Evolutionary conservation across 352 stramenopile genomes (phyloP), one percentile per base, ranked within the genome.

Genomic region (Pythium myriotylum): DNA sequence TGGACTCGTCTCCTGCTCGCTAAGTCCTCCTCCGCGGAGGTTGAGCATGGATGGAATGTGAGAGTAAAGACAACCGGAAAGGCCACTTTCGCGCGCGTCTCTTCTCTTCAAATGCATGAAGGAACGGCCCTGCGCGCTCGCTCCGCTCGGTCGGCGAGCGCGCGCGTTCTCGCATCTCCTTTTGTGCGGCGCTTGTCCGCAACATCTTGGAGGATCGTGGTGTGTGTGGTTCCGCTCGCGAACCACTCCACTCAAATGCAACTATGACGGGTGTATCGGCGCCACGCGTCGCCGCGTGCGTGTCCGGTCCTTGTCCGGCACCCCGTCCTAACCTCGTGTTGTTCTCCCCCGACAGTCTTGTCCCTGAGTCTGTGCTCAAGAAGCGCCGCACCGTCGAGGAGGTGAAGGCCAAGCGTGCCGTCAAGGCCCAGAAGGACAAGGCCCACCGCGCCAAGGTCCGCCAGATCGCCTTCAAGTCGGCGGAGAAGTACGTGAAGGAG

Each of bases 401-500:
- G 72, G 85, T 96, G 57, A 94, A 94, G 82, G 85, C 82, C 67
- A 94, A 96, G 77, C 86, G 85, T 59, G 61, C 63, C 19, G 82
- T 80, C 43, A 93, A 93, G 76, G 84, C 80, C 46, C 68, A 77
- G 39, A 81, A 86, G 22, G 72, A 91, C 58, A 91, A 91, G 81
- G 73, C 84, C 23, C 85, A 94, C 84, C 81, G 86, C 72, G 85
- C 88, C 70, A 91, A 94, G 74, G 86, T 94, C 55, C 84, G 84
- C 67, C 79, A 92, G 73, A 94, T 94, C 67, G 86, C 86, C 40
- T 97, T 98, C 79, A 97, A 97, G 74, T 93, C 88, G 52, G 96
- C 97, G n/a, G 92, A 99, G 78, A 98, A 99, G 84, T 99, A 99
- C 84, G 84, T 98, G 54, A 97, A 98, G 70, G 97, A 99, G 78